Percentiles rank a stretch among this genome's conserved stretches.
Conservation (phyloP, 2,329 filamentous ascomycete genomes). For the Aspergillus sergii region DNA sequence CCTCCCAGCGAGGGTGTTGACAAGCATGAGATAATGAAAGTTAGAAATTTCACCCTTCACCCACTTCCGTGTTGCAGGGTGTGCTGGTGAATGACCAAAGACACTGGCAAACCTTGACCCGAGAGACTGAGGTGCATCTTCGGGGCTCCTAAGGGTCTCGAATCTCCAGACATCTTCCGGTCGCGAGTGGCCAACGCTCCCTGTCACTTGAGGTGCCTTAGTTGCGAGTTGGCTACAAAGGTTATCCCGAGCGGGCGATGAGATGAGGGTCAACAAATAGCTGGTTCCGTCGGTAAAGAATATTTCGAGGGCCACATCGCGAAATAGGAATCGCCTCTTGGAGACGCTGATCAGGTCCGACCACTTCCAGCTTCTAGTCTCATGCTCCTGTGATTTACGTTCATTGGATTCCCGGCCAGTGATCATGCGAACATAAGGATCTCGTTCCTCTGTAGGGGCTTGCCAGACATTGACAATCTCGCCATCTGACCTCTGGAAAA, state of each 20-base stretch:
- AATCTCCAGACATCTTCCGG: constrained; percentile 91
- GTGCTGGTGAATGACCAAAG: constrained; percentile 80
- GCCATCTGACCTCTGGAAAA: constrained; percentile 91
- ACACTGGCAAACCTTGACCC: constrained; percentile 90
- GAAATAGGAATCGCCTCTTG: constrained; percentile 91
- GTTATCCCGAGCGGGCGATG: constrained; percentile 72
- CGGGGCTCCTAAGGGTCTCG: constrained; percentile 74
- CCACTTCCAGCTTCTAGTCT: constrained; percentile 91
- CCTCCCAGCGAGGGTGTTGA: constrained; percentile 94
- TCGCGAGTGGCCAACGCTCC: constrained; percentile 68
- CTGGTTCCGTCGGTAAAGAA: constrained; percentile 97
- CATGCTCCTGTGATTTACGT: constrained; percentile 67
- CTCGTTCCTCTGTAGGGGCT: constrained; percentile 86
- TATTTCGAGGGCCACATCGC: constrained; percentile 93
- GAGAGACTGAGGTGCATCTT: constrained; percentile 67
- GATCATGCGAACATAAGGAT: constrained; percentile 94
- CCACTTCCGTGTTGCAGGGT: constrained; percentile 87
- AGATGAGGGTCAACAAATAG: constrained; percentile 86
- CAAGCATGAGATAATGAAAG: constrained; percentile 97
- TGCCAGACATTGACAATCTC: constrained; percentile 98
- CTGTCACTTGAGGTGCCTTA: constrained; percentile 79
- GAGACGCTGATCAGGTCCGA: constrained; percentile 92
- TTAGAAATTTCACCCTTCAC: constrained; percentile 94
- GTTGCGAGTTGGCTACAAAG: constrained; percentile 73
- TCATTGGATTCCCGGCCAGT: constrained; percentile 71